Conservation (phyloP, 2,329 filamentous ascomycete species). For the Bipolaris cookei region DNA sequence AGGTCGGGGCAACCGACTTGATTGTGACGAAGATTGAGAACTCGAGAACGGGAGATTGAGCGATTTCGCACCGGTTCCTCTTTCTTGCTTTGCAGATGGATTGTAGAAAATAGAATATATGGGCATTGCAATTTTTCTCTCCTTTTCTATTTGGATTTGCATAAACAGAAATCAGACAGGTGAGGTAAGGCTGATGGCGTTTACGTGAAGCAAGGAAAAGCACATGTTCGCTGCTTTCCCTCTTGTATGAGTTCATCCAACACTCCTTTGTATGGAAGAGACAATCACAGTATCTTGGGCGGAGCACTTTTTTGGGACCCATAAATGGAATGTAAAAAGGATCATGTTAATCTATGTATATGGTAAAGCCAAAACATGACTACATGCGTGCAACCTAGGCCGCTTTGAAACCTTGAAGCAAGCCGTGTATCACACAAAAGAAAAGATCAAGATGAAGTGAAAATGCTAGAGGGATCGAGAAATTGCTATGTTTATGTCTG, state of each 20-base stretch:
- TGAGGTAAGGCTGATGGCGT: too few species aligned
- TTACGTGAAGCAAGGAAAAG: too few species aligned
- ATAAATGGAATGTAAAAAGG: not conserved
- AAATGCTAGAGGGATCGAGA: not conserved
- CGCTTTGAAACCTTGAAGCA: not conserved
- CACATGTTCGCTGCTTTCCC: too few species aligned
- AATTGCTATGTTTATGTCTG: not conserved
- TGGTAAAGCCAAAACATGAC: not conserved
- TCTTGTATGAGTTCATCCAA: too few species aligned
- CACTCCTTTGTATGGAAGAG: not conserved
- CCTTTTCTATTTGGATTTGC: too few species aligned
- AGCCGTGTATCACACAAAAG: not conserved
- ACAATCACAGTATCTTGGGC: not conserved
- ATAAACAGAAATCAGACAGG: too few species aligned
- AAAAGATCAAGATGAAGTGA: not conserved
- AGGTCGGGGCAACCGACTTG: constrained; percentile 81
- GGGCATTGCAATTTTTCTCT: not conserved
- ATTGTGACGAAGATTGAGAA: constrained; percentile 87
- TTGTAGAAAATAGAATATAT: not conserved
- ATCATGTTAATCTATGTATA: not conserved
- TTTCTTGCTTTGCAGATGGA: not conserved
- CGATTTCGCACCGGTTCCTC: not conserved
- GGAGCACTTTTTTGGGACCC: not conserved
- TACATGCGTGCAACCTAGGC: not conserved
- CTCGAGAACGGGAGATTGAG: constrained; percentile 53